These are phyloP conservation scores for Podaxis sp. DNA, from an alignment of 768 basidiomycete genomes.

Conservation along the genomic window DNA sequence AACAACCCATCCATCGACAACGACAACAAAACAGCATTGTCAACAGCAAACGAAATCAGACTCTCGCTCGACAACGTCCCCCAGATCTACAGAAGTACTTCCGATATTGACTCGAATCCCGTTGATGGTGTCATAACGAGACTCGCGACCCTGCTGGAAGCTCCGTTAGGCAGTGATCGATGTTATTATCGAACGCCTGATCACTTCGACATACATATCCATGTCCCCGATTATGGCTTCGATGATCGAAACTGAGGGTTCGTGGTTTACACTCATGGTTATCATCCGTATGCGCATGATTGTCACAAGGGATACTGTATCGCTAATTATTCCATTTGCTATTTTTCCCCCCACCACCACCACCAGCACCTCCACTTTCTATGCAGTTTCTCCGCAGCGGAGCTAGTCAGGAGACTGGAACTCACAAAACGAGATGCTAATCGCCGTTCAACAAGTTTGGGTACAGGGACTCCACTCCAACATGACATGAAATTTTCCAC, in stretches of 20 bases:
- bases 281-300: neutral
- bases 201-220: neutral
- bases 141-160: neutral
- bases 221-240: slow-evolving; percentile 5
- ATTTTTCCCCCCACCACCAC: neutral
- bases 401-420: slow-evolving; percentile 1
- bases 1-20: neutral
- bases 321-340: neutral
- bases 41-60: neutral
- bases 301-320: neutral
- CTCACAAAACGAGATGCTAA: neutral
- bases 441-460: neutral
- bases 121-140: slow-evolving; percentile 6
- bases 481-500: neutral
- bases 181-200: neutral
- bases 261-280: neutral
- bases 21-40: slow-evolving; percentile 5
- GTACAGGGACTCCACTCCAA: neutral
- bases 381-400: neutral
- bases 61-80: neutral
- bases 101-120: neutral
- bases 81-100: neutral
- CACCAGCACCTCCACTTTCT: neutral
- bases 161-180: neutral
- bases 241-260: neutral